Percentiles rank a stretch among this genome's conserved stretches.
Conservation (phyloP, 495 filamentous ascomycete genomes). For the Oleoguttula mirabilis region DNA sequence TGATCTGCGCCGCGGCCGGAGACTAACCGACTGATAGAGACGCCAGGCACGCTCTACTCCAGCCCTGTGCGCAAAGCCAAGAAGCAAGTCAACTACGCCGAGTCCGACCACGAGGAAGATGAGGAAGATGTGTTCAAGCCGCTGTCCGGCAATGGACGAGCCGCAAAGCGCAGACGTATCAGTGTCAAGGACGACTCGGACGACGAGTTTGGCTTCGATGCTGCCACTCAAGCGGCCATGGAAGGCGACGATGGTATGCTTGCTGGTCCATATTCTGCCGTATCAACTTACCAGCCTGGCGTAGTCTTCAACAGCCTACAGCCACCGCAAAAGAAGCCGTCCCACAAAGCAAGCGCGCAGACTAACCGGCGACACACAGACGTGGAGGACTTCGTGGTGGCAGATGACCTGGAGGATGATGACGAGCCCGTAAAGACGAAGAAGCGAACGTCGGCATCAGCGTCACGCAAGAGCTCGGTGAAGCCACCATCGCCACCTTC, state of each 20-base stretch:
- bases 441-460: conserved; percentile 49
- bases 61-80: conserved; percentile 49
- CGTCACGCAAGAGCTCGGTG: conserved; percentile 46
- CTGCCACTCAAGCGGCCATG: conserved; percentile 37
- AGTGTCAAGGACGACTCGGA: conserved; percentile 44
- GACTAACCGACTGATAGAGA: conserved; percentile 27
- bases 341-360: too few species aligned
- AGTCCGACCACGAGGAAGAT: conserved; percentile 51
- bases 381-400: conserved; percentile 74
- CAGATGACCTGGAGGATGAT: conserved; percentile 54
- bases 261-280: neutral
- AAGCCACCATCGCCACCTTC: conserved; percentile 36
- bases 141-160: conserved; percentile 25
- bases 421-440: conserved; percentile 55
- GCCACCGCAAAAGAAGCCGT: neutral
- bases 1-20: too few species aligned
- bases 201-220: conserved; percentile 56
- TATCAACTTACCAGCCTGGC: conserved; percentile 1
- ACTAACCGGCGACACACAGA: conserved; percentile 32
- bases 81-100: conserved; percentile 52
- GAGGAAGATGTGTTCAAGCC: conserved; percentile 40
- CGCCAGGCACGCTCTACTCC: conserved; percentile 31
- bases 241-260: conserved; percentile 50
- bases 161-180: conserved; percentile 26
- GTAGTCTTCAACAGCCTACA: conserved; percentile 4